phyloP scores from a whole-genome alignment of 495 filamentous ascomycete genomes.

The Penicillium steckii region DNA sequence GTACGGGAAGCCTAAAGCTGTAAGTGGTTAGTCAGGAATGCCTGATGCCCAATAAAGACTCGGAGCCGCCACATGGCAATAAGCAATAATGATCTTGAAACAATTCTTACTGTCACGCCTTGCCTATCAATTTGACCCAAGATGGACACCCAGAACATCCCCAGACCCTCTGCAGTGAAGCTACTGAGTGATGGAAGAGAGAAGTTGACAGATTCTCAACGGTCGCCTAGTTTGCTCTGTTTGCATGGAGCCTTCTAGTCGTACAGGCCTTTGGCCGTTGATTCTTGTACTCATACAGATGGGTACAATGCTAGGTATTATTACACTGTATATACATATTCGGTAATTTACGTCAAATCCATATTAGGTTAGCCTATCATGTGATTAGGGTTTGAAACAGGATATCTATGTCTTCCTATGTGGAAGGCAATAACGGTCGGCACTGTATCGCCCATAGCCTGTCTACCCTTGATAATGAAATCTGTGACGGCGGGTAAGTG shows the following conservation, averaged over 20 bases:
- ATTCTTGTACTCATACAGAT: conserved; percentile 9
- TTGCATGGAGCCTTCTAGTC: conserved; percentile 18
- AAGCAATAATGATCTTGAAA: conserved; percentile 13
- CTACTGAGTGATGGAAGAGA: conserved; percentile 9
- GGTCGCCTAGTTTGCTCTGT: conserved; percentile 14
- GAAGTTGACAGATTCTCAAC: conserved; percentile 13
- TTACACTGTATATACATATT: conserved; percentile 9
- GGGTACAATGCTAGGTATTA: conserved; percentile 7
- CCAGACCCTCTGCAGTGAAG: conserved; percentile 15
- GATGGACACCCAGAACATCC: conserved; percentile 9
- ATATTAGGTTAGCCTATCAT: conserved; percentile 8
- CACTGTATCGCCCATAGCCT: background rate
- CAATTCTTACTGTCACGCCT: conserved; percentile 18
- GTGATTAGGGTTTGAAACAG: background rate
- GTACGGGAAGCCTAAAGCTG: conserved; percentile 9
- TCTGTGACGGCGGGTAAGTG: background rate
- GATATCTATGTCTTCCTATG: background rate
- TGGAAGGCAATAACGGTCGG: background rate
- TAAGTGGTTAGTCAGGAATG: conserved; percentile 16
- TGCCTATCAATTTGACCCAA: conserved; percentile 14
- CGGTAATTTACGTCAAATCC: conserved; percentile 11
- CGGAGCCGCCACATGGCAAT: conserved; percentile 16
- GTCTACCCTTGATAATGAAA: background rate
- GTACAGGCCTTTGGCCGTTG: background rate
- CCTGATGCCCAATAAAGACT: conserved; percentile 18